Evolutionary conservation across 768 basidiomycete genomes (phyloP).

Genomic region (Lactifluus volemus): DNA sequence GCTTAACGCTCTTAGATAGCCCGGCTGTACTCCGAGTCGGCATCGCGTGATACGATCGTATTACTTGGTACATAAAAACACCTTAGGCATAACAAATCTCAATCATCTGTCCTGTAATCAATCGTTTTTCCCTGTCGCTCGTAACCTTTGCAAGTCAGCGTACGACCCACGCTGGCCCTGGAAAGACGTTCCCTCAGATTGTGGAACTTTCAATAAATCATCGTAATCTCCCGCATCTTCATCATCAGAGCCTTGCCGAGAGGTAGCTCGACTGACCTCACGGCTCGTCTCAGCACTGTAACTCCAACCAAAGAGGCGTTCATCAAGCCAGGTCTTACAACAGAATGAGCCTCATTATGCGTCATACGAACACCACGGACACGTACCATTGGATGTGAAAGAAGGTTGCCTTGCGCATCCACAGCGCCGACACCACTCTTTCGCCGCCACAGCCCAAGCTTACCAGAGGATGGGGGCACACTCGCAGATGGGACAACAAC

Average conservation of each 20-base stretch:
- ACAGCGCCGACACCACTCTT: slow-evolving; percentile 71
- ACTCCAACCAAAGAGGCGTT: slow-evolving; percentile 87
- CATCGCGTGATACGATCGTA: background rate
- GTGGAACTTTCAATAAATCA: slow-evolving; percentile 51
- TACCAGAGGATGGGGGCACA: slow-evolving; percentile 68
- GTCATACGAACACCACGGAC: slow-evolving; percentile 7
- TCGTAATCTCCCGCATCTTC: slow-evolving; percentile 90
- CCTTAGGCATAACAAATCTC: background rate
- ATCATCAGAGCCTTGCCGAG: slow-evolving; percentile 74
- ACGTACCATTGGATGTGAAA: slow-evolving; percentile 79
- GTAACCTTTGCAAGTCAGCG: slow-evolving; percentile 71
- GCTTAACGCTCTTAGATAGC: background rate
- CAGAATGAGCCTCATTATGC: background rate
- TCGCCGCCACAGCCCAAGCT: slow-evolving; percentile 66
- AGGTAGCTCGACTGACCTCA: slow-evolving; percentile 53
- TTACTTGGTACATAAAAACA: background rate
- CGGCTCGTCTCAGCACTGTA: slow-evolving; percentile 48
- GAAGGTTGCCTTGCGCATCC: slow-evolving; percentile 70
- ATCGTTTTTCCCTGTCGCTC: slow-evolving; percentile 20
- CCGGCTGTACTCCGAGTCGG: background rate
- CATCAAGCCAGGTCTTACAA: slow-evolving; percentile 73
- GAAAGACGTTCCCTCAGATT: background rate
- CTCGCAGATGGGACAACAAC: slow-evolving; percentile 77
- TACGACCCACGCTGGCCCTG: slow-evolving; percentile 61
- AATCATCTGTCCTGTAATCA: background rate